Evolutionary conservation across 805 yeast species (phyloP).

Genomic region (Kluyveromyces siamensis): DNA sequence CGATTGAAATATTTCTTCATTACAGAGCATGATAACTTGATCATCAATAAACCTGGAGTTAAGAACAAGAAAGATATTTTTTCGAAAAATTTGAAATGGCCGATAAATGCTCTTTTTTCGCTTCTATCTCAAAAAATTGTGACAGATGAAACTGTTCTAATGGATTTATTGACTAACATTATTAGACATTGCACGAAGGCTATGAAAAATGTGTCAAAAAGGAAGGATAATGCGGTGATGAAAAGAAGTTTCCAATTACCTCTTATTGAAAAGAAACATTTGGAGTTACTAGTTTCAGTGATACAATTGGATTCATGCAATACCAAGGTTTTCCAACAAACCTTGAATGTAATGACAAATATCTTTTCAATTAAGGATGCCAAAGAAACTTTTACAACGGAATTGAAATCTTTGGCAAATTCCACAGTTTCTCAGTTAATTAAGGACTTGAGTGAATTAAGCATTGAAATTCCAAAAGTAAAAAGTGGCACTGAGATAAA

Average conservation of each 20-base stretch:
- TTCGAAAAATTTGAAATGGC: slow-evolving; percentile 43
- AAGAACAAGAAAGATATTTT: slow-evolving; percentile 28
- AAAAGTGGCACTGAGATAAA: slow-evolving; percentile 38
- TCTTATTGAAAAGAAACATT: slow-evolving; percentile 49
- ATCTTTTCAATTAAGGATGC: slow-evolving; percentile 54
- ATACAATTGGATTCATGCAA: slow-evolving; percentile 78
- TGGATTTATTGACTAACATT: slow-evolving; percentile 69
- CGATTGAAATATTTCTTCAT: slow-evolving; percentile 68
- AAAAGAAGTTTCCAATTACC: slow-evolving; percentile 41
- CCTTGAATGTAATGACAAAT: slow-evolving; percentile 72
- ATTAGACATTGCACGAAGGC: slow-evolving; percentile 74
- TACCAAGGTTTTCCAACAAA: slow-evolving; percentile 74
- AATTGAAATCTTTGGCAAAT: slow-evolving; percentile 57
- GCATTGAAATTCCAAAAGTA: slow-evolving; percentile 34
- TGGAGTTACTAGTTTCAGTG: slow-evolving; percentile 55
- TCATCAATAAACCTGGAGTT: slow-evolving; percentile 28
- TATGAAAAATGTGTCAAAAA: slow-evolving; percentile 40
- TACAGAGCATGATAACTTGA: slow-evolving; percentile 58
- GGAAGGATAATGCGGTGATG: slow-evolving; percentile 22
- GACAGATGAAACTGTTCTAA: slow-evolving; percentile 60
- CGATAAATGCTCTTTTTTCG: slow-evolving; percentile 59
- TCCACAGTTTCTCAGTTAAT: slow-evolving; percentile 46
- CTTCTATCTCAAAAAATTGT: slow-evolving; percentile 57
- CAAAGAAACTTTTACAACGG: slow-evolving; percentile 54
- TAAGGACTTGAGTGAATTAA: slow-evolving; percentile 43